Evolutionary conservation across 129 eudicot genomes (phyloP).

Genomic region (Pulicaria dysenterica): DNA sequence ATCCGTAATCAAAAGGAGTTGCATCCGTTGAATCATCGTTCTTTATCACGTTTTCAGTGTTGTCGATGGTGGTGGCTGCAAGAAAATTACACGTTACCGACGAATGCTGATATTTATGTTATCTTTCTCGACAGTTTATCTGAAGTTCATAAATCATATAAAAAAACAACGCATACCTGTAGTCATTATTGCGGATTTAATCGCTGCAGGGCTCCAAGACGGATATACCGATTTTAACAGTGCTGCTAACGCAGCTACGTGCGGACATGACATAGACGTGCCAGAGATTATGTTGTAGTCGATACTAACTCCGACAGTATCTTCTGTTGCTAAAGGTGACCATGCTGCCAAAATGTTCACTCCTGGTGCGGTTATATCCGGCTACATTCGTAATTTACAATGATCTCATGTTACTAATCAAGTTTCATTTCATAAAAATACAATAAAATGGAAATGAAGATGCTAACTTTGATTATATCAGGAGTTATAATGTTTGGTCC

Average conservation of each 20-base stretch:
- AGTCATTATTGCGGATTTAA: slow-evolving; percentile 80
- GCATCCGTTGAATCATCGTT: slow-evolving; percentile 43
- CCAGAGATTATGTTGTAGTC: slow-evolving; percentile 62
- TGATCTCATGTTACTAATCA: slow-evolving; percentile 3
- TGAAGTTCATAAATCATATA: too few species aligned
- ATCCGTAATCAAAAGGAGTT: slow-evolving; percentile 66
- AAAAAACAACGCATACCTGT: slow-evolving; percentile 31
- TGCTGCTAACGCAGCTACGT: slow-evolving; percentile 60
- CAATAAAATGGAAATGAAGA: not conserved
- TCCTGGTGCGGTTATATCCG: slow-evolving; percentile 74
- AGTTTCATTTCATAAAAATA: slow-evolving; percentile 5
- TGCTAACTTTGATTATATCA: slow-evolving; percentile 57
- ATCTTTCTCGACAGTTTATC: too few species aligned
- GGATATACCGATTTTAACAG: slow-evolving; percentile 59
- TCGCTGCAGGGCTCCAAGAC: slow-evolving; percentile 68
- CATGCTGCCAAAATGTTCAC: slow-evolving; percentile 74
- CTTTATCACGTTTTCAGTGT: slow-evolving; percentile 44
- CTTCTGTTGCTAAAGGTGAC: slow-evolving; percentile 56
- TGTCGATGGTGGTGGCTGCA: slow-evolving; percentile 56
- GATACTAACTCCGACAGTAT: slow-evolving; percentile 41
- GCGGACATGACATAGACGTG: slow-evolving; percentile 83
- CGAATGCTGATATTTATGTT: too few species aligned
- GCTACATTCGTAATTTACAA: slow-evolving; percentile 44
- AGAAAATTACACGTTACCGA: not conserved
- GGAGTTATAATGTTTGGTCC: slow-evolving; percentile 67